phyloP scores from a whole-genome alignment of 1,284 basidiomycete genomes.

The Cryptococcus sp. region DNA sequence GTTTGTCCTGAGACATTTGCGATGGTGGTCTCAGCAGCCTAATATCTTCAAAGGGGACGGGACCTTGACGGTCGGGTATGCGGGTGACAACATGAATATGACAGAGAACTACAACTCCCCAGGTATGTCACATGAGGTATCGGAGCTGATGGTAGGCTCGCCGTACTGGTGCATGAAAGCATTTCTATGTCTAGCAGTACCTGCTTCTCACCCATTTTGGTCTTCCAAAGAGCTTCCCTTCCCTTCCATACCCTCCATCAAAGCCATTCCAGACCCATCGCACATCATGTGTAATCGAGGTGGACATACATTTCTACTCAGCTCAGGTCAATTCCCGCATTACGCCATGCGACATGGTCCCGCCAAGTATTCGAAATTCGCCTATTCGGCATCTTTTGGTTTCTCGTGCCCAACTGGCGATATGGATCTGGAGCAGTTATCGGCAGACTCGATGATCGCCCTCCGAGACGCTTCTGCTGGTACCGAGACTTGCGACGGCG shows the following conservation, averaged over 20 bases:
- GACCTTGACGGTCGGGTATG: constrained; percentile 68
- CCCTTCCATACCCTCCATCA: constrained; percentile 51
- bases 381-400: constrained; percentile 68
- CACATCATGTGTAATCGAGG: constrained; percentile 59
- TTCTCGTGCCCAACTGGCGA: constrained; percentile 67
- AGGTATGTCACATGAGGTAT: constrained; percentile 41
- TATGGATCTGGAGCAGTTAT: constrained; percentile 65
- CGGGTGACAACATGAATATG: constrained; percentile 69
- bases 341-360: constrained; percentile 72
- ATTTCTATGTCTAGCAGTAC: constrained; percentile 63
- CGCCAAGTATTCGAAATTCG: constrained; percentile 72
- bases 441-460: constrained; percentile 64
- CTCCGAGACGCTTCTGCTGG: constrained; percentile 54
- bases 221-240: constrained; percentile 59
- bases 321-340: constrained; percentile 71
- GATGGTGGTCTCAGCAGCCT: constrained; percentile 63
- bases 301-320: constrained; percentile 66
- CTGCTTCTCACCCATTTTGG: constrained; percentile 68
- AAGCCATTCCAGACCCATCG: constrained; percentile 59
- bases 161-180: constrained; percentile 79
- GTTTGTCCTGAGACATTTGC: constrained; percentile 65
- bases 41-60: constrained; percentile 56
- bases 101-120: constrained; percentile 74
- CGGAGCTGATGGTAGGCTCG: constrained; percentile 45
- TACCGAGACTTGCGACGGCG: constrained; percentile 53